These are phyloP conservation scores for Oryza punctata DNA, from an alignment of 176 grass and related monocot species.

Conservation along the genomic window DNA sequence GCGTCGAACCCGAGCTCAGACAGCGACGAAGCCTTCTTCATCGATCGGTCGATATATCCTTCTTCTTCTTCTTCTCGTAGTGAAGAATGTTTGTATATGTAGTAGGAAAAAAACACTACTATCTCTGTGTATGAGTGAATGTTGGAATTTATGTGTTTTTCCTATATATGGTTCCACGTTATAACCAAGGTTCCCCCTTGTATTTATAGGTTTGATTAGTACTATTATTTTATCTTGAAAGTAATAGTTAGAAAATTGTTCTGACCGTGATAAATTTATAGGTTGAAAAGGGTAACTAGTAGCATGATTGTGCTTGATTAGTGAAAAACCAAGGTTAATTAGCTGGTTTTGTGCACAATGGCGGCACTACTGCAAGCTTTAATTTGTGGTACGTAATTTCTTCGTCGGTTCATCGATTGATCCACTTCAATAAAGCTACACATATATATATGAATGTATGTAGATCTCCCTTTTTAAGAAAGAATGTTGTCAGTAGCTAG, in stretches of 20 bases:
- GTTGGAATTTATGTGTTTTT: too few species aligned
- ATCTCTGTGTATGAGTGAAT: too few species aligned
- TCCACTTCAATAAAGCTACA: not conserved
- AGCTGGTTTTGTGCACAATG: not conserved
- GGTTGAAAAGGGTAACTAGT: not conserved
- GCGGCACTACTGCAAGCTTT: not conserved
- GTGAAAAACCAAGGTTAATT: not conserved
- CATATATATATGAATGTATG: not conserved
- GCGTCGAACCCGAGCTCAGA: constrained; percentile 52
- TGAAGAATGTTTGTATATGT: not conserved
- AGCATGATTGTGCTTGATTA: not conserved
- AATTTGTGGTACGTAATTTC: not conserved
- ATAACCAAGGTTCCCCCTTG: not conserved
- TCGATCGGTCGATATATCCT: constrained; percentile 7
- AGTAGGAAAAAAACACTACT: too few species aligned
- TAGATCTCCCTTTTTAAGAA: not conserved
- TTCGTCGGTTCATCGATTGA: not conserved
- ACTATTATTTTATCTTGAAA: not conserved
- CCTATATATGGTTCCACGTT: too few species aligned
- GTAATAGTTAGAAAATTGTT: not conserved
- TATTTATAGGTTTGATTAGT: not conserved
- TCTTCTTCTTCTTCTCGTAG: not conserved
- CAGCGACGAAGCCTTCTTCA: constrained; percentile 57
- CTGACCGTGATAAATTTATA: not conserved
- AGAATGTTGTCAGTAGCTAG: not conserved